Evolutionary conservation across 345 rosid species (phyloP), one percentile per base, ranked within the genome.

Genomic region (Excoecaria agallocha): DNA sequence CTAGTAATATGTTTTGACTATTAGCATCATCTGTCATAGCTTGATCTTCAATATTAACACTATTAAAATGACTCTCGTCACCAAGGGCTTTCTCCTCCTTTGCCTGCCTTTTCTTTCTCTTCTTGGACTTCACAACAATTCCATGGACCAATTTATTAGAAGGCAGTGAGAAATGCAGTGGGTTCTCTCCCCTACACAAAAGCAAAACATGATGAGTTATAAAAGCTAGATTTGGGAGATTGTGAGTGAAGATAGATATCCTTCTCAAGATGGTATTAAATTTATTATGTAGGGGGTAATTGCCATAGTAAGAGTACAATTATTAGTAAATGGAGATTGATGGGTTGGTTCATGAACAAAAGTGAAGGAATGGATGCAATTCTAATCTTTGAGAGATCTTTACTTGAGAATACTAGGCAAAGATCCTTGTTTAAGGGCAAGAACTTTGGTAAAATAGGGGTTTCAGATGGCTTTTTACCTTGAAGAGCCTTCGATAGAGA

Each of bases 71-170:
- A 45, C 38, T 48, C 37, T 43, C 74, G 58, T 8, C 66, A 22
- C 58, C 50, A 16, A 12, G 37, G 41, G 41, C 39, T 45, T 38
- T 39, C 12, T 45, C 54, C 51, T 43, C 74, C 74, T 71, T 58
- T 13, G 66, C 65, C 19, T 7, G 74, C 45, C 17, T 71, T 71
- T 59, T 45, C 74, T 58, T 71, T 43, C 25, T 71, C 55, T 58
- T 71, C 45, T 9, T 3, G 17, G 74, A 20, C 20, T 59, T 58
- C 8, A 52, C 51, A 56, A 30, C 63, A 70, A 35, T 55, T 56
- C 64, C 74, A 56, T 20, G 64, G 51, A 12, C 63, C 30, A 37
- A n/a, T 39, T 12, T 65, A 57, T 45, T 6, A 19, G 71, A 52
- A 66, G 71, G 71, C 45, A 38, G 48, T 63, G 76, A 50, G 57